Evolutionary conservation across 2,329 filamentous ascomycete species (phyloP).

Genomic region (Aspergillus amoenus): DNA sequence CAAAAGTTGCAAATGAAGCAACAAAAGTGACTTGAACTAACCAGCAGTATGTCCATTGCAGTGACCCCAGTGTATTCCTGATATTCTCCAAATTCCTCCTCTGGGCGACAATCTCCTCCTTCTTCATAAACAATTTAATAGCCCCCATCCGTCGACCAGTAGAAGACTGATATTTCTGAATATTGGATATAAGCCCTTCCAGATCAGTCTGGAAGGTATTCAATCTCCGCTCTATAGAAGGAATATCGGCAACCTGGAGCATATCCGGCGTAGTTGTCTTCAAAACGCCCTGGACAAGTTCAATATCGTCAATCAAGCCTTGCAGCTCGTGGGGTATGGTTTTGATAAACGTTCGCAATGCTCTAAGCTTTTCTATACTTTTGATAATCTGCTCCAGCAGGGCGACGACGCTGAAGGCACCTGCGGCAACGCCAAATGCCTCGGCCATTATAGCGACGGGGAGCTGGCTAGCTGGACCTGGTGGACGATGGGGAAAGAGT

Average conservation of each 20-base stretch:
- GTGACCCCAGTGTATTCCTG: not conserved
- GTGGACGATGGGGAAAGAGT: not conserved
- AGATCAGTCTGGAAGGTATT: not conserved
- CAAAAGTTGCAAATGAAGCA: not conserved
- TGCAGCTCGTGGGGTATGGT: not conserved
- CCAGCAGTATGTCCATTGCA: not conserved
- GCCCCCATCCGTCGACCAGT: not conserved
- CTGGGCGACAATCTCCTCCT: not conserved
- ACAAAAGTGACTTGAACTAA: not conserved
- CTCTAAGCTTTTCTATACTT: not conserved
- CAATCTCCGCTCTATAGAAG: not conserved
- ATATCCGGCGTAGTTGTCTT: not conserved
- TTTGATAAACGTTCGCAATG: not conserved
- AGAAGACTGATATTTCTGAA: not conserved
- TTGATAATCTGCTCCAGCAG: not conserved
- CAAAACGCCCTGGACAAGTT: not conserved
- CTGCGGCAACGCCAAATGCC: not conserved
- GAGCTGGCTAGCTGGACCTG: accelerated
- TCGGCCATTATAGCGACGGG: not conserved
- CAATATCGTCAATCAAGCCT: not conserved
- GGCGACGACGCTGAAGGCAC: not conserved
- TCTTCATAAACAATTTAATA: not conserved
- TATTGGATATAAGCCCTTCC: not conserved
- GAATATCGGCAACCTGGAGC: not conserved
- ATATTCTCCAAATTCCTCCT: not conserved